Evolutionary conservation across 2,329 filamentous ascomycete species (phyloP).

Genomic region (Aspergillus vadensis): DNA sequence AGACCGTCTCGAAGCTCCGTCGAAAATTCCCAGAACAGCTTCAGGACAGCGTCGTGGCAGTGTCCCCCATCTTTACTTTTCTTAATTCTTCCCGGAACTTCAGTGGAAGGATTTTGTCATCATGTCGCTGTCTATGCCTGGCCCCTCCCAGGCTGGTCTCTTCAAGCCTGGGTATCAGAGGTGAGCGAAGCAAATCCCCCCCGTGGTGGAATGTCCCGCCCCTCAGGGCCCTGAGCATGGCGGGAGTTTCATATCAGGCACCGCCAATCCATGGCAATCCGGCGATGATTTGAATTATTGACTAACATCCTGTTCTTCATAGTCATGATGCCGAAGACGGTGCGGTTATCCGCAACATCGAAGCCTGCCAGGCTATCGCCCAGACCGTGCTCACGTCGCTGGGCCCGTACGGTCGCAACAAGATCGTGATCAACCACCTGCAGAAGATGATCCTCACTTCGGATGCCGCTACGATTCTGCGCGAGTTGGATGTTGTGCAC

Average conservation of each 20-base stretch:
- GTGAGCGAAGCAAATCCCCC: conserved; percentile 55
- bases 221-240: conserved; percentile 4
- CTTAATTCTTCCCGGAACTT: conserved; percentile 12
- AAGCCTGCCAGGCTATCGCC: conserved; percentile 93
- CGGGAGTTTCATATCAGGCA: not conserved
- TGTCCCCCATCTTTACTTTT: conserved; percentile 12
- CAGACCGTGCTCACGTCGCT: conserved; percentile 96
- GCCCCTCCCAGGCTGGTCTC: conserved; percentile 85
- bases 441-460: conserved; percentile 99
- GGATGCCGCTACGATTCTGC: conserved; percentile 93
- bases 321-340: conserved; percentile 99
- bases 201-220: conserved; percentile 20
- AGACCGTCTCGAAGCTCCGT: conserved; percentile 35
- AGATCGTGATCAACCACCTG: conserved; percentile 99
- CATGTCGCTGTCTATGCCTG: conserved; percentile 97
- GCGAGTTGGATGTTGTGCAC: conserved; percentile 97
- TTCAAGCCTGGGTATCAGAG: conserved; percentile 98
- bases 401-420: conserved; percentile 96
- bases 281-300: not conserved
- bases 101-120: conserved; percentile 32
- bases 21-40: conserved; percentile 43
- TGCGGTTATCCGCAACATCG: conserved; percentile 96
- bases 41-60: conserved; percentile 21
- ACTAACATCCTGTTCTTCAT: conserved; percentile 25
- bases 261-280: not conserved